Evolutionary conservation across 139 green algal species (phyloP), one percentile per base, ranked within the genome.

Genomic region (Ettlia oleoabundans): DNA sequence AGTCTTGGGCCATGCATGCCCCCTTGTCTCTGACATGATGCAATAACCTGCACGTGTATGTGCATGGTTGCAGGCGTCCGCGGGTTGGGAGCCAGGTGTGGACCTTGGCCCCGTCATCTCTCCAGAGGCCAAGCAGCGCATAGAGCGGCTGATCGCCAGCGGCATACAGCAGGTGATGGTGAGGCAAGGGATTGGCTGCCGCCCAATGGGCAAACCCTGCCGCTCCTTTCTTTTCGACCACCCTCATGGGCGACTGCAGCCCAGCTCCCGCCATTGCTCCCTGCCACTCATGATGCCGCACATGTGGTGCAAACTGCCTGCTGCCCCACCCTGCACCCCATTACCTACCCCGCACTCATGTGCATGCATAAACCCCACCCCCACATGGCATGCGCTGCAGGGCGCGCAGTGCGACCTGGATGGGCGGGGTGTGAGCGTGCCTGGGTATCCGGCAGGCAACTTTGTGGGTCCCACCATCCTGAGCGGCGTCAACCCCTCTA

Each of bases 391-490:
- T 15, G 47, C 47, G 18, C 52, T 47, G 24, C 62, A 92, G 86
- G 94, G 96, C 6, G 94, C 93, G 0, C 41, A 84, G 30, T 71
- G 88, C 15, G 22, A 94, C 64, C 81, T 99, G 58, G 95, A 98
- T 69, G 96, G 96, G 0, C 84, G 93, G 1, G 89, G 88, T 18
- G 81, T 93, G 26, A 77, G 78, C 67, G 93, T 96, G 69, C 79
- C 89, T 6, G 89, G 87, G 2, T 96, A 95, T 70, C 89, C 93
- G 64, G 35, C 84, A 9, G 95, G 96, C 80, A 99, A 99, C 85
- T 99, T 96, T 80, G 66, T 99, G 51, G 96, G 93, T 0, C 96
- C 96, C 2, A 98, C 96, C 1, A 76, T 99, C 28, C 84, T 99
- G 28, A 88, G 85, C 13, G 88, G 86, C 13, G 95, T 98, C 13